Percentiles rank a stretch among this genome's conserved stretches.
These are phyloP conservation scores for Coniochaeta hoffmannii DNA, from an alignment of 2,329 filamentous ascomycete genomes.

Conservation along the genomic window DNA sequence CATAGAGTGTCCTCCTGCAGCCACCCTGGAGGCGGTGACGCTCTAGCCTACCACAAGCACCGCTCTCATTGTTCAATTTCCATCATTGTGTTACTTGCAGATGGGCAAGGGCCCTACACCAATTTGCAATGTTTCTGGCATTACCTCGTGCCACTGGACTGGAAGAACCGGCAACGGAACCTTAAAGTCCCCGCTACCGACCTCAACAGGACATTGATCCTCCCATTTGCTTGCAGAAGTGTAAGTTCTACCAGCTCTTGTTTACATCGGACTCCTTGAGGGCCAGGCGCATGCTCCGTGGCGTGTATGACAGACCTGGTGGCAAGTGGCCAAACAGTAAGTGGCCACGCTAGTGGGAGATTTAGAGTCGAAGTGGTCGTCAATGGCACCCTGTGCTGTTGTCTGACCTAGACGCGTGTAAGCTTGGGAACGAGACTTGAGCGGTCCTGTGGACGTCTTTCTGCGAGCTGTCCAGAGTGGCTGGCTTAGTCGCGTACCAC, in stretches of 20 bases:
- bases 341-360: neutral
- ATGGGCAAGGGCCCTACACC: neutral
- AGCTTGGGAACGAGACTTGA: neutral
- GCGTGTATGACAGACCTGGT: neutral
- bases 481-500: neutral
- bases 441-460: neutral
- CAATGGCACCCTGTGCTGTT: neutral
- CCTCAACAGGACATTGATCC: too few relatives aligned
- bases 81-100: neutral
- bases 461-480: neutral
- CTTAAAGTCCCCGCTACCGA: neutral
- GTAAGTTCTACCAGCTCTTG: too few relatives aligned
- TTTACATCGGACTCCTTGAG: too few relatives aligned
- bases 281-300: too few relatives aligned
- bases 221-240: too few relatives aligned
- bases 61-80: neutral
- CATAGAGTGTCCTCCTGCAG: neutral
- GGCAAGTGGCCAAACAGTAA: neutral
- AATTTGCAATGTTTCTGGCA: neutral
- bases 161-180: neutral
- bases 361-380: neutral
- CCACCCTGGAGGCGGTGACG: neutral
- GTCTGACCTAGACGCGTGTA: neutral
- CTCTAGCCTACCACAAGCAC: neutral
- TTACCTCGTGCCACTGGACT: neutral